These are phyloP conservation scores for Rhodotorula paludigena DNA, from an alignment of 768 basidiomycete genomes.

Conservation along the genomic window DNA sequence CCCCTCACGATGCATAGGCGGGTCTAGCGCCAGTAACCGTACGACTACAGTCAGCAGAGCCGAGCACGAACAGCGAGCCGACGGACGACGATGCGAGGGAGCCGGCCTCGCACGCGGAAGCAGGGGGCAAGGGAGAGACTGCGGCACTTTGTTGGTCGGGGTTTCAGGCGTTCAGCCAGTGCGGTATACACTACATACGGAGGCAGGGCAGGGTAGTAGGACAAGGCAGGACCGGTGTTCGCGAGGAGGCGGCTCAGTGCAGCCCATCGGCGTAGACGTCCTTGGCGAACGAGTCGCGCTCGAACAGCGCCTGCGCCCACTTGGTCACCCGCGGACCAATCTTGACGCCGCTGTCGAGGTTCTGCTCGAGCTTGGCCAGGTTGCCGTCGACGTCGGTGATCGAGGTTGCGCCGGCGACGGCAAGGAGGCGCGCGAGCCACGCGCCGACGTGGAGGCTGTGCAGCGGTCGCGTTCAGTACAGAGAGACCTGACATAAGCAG, in stretches of 20 bases:
- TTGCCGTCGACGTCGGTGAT: slow-evolving; percentile 10
- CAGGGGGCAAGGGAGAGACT: no score
- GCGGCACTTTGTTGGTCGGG: no score
- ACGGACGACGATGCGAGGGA: no score
- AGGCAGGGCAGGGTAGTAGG: not conserved
- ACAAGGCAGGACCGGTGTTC: not conserved
- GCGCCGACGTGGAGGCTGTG: slow-evolving; percentile 33
- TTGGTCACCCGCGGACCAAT: slow-evolving; percentile 16
- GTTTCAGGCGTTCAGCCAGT: no score
- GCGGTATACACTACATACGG: no score
- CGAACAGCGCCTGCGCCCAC: slow-evolving; percentile 22
- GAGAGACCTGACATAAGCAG: no score
- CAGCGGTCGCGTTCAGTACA: not conserved
- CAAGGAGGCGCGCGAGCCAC: slow-evolving; percentile 35
- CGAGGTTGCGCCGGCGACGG: slow-evolving; percentile 13
- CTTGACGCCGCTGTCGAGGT: slow-evolving; percentile 1
- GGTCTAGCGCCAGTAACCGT: no score
- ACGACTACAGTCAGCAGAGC: no score
- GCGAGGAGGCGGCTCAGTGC: slow-evolving; percentile 7
- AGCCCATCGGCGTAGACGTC: slow-evolving; percentile 27
- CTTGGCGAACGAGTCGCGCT: slow-evolving; percentile 29
- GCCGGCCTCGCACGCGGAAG: no score
- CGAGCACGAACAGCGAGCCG: no score
- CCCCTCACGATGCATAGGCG: no score
- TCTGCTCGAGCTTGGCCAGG: slow-evolving; percentile 14